Base-by-base conservation (phyloP, 805 yeast species). In the Huiozyma sinensis region DNA sequence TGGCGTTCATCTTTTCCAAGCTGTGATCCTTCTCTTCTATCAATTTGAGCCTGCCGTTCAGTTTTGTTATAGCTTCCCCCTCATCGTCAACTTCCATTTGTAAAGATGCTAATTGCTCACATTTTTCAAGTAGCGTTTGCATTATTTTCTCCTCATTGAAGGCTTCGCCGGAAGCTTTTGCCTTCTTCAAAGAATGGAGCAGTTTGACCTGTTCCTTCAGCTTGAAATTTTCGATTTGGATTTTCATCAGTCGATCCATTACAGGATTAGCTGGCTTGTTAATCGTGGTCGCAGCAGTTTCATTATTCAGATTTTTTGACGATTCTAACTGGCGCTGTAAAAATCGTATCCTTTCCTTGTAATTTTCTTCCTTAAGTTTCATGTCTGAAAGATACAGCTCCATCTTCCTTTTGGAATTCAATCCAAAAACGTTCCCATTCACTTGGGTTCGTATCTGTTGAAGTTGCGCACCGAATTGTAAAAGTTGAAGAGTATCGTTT, bases 381-480 rank as follows among this genome's bases (percentile, higher is more conserved):
- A 79, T 65, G 48, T 76, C 75, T n/a, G 63, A 57, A 4, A 72
- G 57, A 40, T 79, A 69, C 36, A 78, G 54, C 54, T 79, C 84
- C 8, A 78, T 36, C 28, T 48, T 48, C 11, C 42, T 47, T 65
- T 53, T 55, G 8, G 51, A 32, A 43, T 57, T 54, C 29, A 56
- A 56, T 79, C 86, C 47, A 79, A 68, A 56, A 72, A 78, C 28
- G 85, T 53, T 52, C 11, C 44, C 42, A 28, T 43, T 36, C 6
- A 49, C 83, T 41, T 67, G 68, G 56, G 83, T 87, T 53, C 74
- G 69, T 48, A 85, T 79, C 38, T 65, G 68, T 62, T 81, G 82
- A 6, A 90, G 87, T 17, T 92, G 66, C 0, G 76, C 68, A 0
- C 92, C 95, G 58, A 86, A 83, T 39, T 90, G 30, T 45, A 87